Base-by-base conservation (phyloP, 352 stramenopile species). In the Pythium folliculosum region DNA sequence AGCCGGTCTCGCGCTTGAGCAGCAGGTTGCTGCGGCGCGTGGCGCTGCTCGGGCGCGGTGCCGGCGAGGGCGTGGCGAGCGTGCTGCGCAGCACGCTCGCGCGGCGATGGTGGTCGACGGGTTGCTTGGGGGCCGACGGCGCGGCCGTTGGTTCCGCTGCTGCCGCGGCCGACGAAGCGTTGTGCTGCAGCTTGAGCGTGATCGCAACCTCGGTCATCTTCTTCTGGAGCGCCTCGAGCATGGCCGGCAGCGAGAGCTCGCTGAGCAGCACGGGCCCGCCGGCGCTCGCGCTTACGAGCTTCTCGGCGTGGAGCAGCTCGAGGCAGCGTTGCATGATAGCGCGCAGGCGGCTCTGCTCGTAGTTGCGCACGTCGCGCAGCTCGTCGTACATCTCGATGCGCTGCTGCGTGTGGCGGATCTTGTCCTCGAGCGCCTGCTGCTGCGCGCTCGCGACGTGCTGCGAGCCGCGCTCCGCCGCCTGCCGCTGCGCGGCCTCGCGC, bases 201-300 rank as follows among this genome's bases (percentile, higher is more conserved):
- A 90, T 78, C 6, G 80, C 76, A 4, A 88, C 78, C 21, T 90
- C 79, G 3, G 80, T 87, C 76, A 90, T 82, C 49, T 87, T 88
- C 58, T 86, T 84, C 60, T 90, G 81, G 17, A 90, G 55, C 47
- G 73, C 77, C 45, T 90, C 81, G 25, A 90, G 55, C 35, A 90
- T 70, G 25, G 77, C 72, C 0, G 75, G 76, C 38, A 76, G 81
- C 37, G 67, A 62, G 5, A 85, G 50, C 35, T 90, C 81, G n/a
- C 78, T 85, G 65, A 85, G 70, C 10, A 83, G 66, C 43, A 84
- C 47, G 6, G 76, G 62, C 13, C 72, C 70, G 1, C 55, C 1
- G 67, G 68, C 21, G 65, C 47, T 27, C 2, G 58, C 43, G 14
- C 40, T 73, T 22, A 83, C 40, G 23, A 81, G 44, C 54, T 67